Evolutionary conservation across 2,329 filamentous ascomycete genomes (phyloP).

Genomic region (Pseudocercospora crystallina): DNA sequence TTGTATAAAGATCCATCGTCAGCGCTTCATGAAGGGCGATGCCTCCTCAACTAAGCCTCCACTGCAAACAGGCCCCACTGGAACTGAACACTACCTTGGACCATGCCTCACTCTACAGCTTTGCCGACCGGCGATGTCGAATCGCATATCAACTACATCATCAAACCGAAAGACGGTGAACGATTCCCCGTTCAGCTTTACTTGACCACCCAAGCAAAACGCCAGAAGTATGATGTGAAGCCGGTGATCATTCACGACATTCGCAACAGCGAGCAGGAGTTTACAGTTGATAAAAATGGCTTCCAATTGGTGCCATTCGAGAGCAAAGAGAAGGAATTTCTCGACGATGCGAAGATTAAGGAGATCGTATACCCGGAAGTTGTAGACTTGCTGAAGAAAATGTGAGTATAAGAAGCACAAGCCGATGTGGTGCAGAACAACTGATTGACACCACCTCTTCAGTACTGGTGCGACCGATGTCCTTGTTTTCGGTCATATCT

Average conservation of each 20-base stretch:
- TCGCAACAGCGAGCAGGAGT: constrained; percentile 6
- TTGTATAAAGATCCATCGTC: too few relatives aligned
- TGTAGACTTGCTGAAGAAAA: constrained; percentile 7
- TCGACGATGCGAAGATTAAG: background rate
- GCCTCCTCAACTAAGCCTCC: too few relatives aligned
- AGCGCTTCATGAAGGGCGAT: too few relatives aligned
- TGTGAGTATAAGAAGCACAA: background rate
- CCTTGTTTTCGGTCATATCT: constrained; percentile 1
- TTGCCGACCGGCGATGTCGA: background rate
- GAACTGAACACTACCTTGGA: too few relatives aligned
- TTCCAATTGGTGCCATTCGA: constrained; percentile 7
- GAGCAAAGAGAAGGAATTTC: constrained; percentile 3
- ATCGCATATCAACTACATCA: constrained; percentile 6
- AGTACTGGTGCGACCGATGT: constrained; percentile 9
- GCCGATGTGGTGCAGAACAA: too few relatives aligned
- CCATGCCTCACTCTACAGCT: too few relatives aligned
- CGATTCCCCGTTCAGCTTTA: background rate
- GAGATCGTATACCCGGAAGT: constrained; percentile 3
- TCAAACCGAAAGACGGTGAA: constrained; percentile 5
- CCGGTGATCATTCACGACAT: constrained; percentile 7
- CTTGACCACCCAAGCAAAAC: constrained; percentile 1
- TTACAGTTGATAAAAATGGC: constrained; percentile 8
- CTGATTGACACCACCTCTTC: background rate
- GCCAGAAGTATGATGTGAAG: constrained; percentile 4
- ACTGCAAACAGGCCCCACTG: too few relatives aligned